These are phyloP conservation scores for Mucor circinelloides DNA, from an alignment of 371 early-diverging fungal species.

Conservation along the genomic window DNA sequence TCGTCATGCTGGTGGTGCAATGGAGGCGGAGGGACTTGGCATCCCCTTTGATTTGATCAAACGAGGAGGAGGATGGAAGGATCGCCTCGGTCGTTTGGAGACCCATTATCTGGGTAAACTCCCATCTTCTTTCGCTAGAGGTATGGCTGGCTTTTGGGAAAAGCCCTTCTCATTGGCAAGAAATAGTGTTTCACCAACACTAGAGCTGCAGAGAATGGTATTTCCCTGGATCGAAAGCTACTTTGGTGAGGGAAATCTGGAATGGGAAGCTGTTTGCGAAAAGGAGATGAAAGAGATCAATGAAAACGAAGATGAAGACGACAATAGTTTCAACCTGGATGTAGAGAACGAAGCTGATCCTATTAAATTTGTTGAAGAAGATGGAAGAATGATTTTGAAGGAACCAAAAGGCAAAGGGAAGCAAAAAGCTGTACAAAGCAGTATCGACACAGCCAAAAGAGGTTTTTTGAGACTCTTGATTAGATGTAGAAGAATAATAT, in stretches of 20 bases:
- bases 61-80: constrained; percentile 3
- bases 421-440: not conserved
- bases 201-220: not conserved
- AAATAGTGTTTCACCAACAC: not conserved
- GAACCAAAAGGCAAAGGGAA: not conserved
- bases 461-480: constrained; percentile 3
- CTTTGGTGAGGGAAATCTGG: too few relatives aligned
- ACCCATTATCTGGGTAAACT: too few relatives aligned
- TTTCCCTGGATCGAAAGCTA: too few relatives aligned
- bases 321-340: too few relatives aligned
- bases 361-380: not conserved
- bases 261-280: too few relatives aligned
- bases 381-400: not conserved
- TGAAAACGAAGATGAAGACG: too few relatives aligned
- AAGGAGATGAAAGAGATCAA: too few relatives aligned
- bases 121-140: constrained; percentile 1
- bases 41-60: not conserved
- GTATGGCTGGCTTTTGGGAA: constrained; percentile 3
- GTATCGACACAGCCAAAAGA: not conserved
- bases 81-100: constrained; percentile 6
- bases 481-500: not conserved
- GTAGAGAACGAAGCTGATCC: not conserved
- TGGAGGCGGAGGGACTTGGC: not conserved
- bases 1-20: too few relatives aligned
- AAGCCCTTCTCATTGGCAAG: not conserved